A percentile compares a stretch with the other conserved stretches of the same genome.
phyloP scores from a whole-genome alignment of 371 early-diverging fungal species.

The Mucor circinelloides region DNA sequence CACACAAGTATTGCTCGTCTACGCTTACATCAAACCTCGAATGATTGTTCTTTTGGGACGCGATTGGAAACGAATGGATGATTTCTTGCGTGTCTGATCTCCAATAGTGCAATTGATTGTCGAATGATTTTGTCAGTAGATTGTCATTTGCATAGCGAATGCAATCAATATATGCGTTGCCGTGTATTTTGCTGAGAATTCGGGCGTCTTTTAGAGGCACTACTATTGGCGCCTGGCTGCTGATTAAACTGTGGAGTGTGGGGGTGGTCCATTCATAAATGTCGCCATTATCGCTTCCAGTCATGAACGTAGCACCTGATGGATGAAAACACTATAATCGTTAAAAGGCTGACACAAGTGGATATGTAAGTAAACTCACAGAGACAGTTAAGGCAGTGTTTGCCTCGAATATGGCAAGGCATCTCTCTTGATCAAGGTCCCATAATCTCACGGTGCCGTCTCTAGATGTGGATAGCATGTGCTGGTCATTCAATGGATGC shows the following conservation, averaged over 20 bases:
- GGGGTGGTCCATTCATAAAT: constrained; percentile 65
- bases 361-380: constrained; percentile 37
- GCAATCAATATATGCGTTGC: constrained; percentile 58
- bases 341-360: neutral
- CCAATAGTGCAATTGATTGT: constrained; percentile 80
- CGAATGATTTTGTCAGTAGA: constrained; percentile 72
- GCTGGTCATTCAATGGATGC: constrained; percentile 66
- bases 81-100: constrained; percentile 52
- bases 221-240: constrained; percentile 32
- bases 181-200: constrained; percentile 42
- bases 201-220: constrained; percentile 38
- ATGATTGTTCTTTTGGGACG: constrained; percentile 39
- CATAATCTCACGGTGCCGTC: constrained; percentile 90
- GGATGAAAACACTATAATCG: constrained; percentile 61
- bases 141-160: constrained; percentile 67
- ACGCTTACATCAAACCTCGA: constrained; percentile 55
- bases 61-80: constrained; percentile 39
- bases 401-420: constrained; percentile 62
- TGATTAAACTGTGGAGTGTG: neutral
- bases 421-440: constrained; percentile 75
- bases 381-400: constrained; percentile 59
- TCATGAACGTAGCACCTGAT: constrained; percentile 57
- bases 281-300: constrained; percentile 60
- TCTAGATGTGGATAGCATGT: constrained; percentile 77
- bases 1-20: constrained; percentile 74